Evolutionary conservation across 2,329 filamentous ascomycete species (phyloP), one percentile per base, ranked within the genome.

Genomic region (Diaporthe batatas): DNA sequence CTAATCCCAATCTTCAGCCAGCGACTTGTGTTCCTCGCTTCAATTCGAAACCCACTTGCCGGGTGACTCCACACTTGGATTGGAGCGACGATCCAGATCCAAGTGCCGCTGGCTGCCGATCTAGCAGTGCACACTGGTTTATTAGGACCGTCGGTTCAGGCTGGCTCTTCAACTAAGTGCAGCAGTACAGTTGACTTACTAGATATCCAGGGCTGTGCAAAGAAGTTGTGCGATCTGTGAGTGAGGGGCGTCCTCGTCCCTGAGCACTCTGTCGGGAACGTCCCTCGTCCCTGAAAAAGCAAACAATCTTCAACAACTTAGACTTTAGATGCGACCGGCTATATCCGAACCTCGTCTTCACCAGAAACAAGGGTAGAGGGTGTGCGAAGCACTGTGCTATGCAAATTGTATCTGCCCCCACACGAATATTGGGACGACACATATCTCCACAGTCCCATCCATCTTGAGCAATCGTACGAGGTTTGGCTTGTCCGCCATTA

Each of bases 11-110:
- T 67, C 32, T 39, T 53, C 47, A 53, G 18, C 62, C 62, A 67
- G 53, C 62, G 18, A 36, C 21, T n/a, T 67, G 62, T 16, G 12
- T 25, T 67, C 39, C 32, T 53, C 36, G 62, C 62, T 53, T 53
- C 62, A 53, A 21, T 39, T 32, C 62, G 62, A 67, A 67, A 67
- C 47, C 62, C 47, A 67, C 44, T 53, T 39, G 62, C 62, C 47
- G 8, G 29, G 32, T 32, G n/a, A 39, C 32, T 36, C 14, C 47
- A 53, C 47, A 67, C n/a, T 23, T 53, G 18, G 12, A 7, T 25
- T 39, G 44, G 51, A 67, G 62, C 32, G 39, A 21, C 32, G 47
- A 53, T 67, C 29, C 21, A 39, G 47, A 6, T 34, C 32, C 21
- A 21, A 51, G 32, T 36, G 32, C 47, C 32, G 39, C 62, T 53